phyloP scores from a whole-genome alignment of 306 rosid genomes.

The Casuarina equisetifolia region DNA sequence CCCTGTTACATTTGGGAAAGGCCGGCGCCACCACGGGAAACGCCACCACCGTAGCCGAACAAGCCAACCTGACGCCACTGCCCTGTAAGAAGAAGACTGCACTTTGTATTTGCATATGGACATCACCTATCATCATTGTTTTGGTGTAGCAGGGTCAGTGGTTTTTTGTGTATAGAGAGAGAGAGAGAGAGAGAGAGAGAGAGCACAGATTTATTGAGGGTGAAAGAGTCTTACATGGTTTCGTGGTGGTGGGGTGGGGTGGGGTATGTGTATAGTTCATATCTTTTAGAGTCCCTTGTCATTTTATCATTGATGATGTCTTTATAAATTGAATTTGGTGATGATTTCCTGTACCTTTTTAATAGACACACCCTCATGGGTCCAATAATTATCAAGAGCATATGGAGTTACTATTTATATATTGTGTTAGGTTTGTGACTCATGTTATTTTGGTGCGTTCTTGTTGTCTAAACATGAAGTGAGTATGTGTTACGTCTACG shows the following conservation, averaged over 20 bases:
- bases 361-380: conserved; percentile 43
- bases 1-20: conserved; percentile 75
- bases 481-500: too few species aligned
- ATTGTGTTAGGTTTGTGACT: conserved; percentile 18
- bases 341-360: conserved; percentile 49
- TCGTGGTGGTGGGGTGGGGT: conserved; percentile 39
- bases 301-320: conserved; percentile 48
- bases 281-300: conserved; percentile 43
- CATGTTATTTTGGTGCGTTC: neutral
- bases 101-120: conserved; percentile 15
- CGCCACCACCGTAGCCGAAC: conserved; percentile 45
- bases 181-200: conserved; percentile 8
- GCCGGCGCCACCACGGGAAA: conserved; percentile 59
- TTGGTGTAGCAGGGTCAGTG: conserved; percentile 39
- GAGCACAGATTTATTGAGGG: conserved; percentile 43
- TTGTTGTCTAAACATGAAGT: neutral
- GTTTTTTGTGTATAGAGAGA: conserved; percentile 44
- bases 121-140: conserved; percentile 18
- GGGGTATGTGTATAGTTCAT: conserved; percentile 75
- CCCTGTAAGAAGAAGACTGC: conserved; percentile 36
- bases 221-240: conserved; percentile 46
- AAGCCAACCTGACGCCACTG: conserved; percentile 33
- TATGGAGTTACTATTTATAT: conserved; percentile 10
- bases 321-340: conserved; percentile 50
- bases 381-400: conserved; percentile 63